These are phyloP conservation scores for Candida dajiaensis DNA, from an alignment of 805 yeast species.

Conservation along the genomic window DNA sequence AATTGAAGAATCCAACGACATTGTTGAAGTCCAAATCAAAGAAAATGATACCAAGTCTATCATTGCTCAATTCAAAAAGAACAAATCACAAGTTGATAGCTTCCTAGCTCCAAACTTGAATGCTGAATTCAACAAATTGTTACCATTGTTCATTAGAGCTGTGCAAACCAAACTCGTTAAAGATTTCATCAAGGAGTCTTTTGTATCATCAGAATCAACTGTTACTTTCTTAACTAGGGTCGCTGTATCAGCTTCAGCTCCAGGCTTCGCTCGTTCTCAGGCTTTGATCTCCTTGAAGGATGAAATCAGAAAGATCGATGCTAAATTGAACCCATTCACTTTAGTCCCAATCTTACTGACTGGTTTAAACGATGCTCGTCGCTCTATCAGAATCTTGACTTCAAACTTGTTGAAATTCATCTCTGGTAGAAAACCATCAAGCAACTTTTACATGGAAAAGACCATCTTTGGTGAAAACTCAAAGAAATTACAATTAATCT, in stretches of 20 bases:
- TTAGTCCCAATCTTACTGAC: conserved; percentile 53
- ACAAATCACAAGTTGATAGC: conserved; percentile 20
- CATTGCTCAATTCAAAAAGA: conserved; percentile 14
- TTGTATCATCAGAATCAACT: conserved; percentile 36
- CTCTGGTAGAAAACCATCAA: conserved; percentile 28
- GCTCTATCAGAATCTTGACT: conserved; percentile 42
- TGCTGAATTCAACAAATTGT: conserved; percentile 36
- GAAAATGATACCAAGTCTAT: conserved; percentile 9
- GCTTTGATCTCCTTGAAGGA: conserved; percentile 39
- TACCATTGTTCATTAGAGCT: conserved; percentile 39
- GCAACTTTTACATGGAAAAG: conserved; percentile 42
- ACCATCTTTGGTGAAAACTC: conserved; percentile 52
- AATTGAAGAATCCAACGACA: conserved; percentile 17
- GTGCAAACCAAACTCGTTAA: conserved; percentile 23
- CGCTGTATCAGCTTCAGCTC: conserved; percentile 51
- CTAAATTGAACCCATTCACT: conserved; percentile 40
- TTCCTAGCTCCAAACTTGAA: conserved; percentile 32
- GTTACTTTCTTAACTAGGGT: conserved; percentile 57
- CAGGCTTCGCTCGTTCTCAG: conserved; percentile 47
- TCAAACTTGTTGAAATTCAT: conserved; percentile 33
- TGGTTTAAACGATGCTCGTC: conserved; percentile 45
- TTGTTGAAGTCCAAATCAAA: conserved; percentile 10
- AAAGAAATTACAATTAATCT: conserved; percentile 45
- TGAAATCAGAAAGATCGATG: conserved; percentile 28
- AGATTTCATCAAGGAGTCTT: conserved; percentile 28